Evolutionary conservation across 139 green algal genomes (phyloP).

Genomic region (Chlorokybus atmophyticus): DNA sequence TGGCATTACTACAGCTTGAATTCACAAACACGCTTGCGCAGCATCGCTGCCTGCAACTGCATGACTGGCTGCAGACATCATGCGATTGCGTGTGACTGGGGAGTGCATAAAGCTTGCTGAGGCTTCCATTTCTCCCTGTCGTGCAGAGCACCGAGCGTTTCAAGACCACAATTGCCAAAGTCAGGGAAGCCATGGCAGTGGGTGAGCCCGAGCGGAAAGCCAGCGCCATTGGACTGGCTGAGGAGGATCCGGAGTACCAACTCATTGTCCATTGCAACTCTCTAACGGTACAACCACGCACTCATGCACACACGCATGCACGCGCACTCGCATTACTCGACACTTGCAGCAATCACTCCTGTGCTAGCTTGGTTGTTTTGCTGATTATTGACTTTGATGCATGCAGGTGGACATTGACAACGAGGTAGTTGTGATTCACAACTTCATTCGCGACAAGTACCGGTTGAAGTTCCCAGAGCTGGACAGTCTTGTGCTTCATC

Average conservation of each 20-base stretch:
- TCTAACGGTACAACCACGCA: no score
- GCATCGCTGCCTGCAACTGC: no score
- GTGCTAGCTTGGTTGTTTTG: no score
- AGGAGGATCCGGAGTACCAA: slow-evolving; percentile 33
- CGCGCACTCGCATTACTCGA: no score
- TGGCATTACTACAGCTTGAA: no score
- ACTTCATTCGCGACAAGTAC: slow-evolving; percentile 45
- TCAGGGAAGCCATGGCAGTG: background rate
- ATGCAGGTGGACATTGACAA: slow-evolving; percentile 91
- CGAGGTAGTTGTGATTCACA: slow-evolving; percentile 76
- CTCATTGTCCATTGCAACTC: slow-evolving; percentile 92
- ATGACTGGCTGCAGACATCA: no score
- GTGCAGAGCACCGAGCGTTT: background rate
- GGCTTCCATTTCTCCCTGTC: background rate
- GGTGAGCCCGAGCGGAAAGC: background rate
- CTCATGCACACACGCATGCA: no score
- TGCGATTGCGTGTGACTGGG: no score
- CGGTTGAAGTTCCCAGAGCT: slow-evolving; percentile 86
- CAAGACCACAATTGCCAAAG: background rate
- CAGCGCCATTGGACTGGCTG: background rate
- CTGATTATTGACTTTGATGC: no score
- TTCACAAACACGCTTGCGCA: no score
- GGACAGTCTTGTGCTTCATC: slow-evolving; percentile 65
- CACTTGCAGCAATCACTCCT: no score
- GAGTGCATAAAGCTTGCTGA: background rate